A percentile compares a stretch with the other conserved stretches of the same genome.
Conservation (phyloP, 148 eudicot species). For the Limonium bicolor region DNA sequence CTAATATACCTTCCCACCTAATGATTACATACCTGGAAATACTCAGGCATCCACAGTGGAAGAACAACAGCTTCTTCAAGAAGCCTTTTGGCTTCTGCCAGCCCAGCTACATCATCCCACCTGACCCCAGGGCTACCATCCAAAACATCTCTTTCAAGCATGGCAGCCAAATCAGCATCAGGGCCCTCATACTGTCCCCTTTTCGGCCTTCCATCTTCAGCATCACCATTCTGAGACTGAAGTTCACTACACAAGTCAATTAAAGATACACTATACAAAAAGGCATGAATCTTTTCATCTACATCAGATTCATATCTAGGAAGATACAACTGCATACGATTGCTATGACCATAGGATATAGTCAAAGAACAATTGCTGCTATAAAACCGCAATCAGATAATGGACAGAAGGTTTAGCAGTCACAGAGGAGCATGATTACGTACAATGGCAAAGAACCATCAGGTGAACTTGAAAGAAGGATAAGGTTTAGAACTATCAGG, state of each 20-base stretch:
- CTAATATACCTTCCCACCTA: no score
- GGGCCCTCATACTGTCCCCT: slow-evolving; percentile 91
- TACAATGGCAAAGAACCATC: no score
- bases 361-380: no score
- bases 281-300: neutral
- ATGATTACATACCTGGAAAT: slow-evolving; percentile 65
- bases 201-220: slow-evolving; percentile 89
- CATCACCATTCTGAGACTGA: slow-evolving; percentile 60
- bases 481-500: no score
- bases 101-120: slow-evolving; percentile 99
- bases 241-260: neutral
- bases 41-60: slow-evolving; percentile 98
- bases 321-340: no score
- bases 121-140: slow-evolving; percentile 89
- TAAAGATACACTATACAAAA: neutral
- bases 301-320: no score
- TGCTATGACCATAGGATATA: no score
- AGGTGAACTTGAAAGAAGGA: no score
- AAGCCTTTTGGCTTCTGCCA: slow-evolving; percentile 93
- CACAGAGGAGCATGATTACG: no score
- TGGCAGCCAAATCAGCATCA: slow-evolving; percentile 93
- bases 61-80: slow-evolving; percentile 99
- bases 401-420: no score
- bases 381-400: no score
- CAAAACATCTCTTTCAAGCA: slow-evolving; percentile 99